Evolutionary conservation across 139 green algal species (phyloP).

Genomic region (Chlamydomonas sp.): DNA sequence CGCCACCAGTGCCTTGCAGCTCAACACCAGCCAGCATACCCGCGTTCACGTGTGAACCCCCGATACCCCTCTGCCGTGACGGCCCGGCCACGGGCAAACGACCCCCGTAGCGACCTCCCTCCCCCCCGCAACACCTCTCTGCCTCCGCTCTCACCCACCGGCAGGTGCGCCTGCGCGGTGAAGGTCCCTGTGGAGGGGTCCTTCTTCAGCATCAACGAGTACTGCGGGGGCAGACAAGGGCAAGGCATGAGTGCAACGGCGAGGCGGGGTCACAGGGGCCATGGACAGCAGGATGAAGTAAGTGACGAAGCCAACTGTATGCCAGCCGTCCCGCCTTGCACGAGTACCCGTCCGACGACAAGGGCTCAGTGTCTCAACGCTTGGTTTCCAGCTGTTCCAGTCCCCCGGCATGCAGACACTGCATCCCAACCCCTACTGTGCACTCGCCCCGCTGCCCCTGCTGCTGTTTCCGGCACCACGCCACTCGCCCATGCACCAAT

Average conservation of each 20-base stretch:
- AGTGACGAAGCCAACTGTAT: too few species aligned
- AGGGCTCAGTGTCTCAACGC: too few species aligned
- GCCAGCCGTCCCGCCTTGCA: too few species aligned
- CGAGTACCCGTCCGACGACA: too few species aligned
- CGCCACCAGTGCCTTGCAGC: too few species aligned
- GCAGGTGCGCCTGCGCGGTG: slow-evolving; percentile 30
- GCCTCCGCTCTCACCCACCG: slow-evolving; percentile 6
- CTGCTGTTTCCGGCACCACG: not conserved
- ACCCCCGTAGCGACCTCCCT: not conserved
- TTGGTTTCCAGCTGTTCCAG: too few species aligned
- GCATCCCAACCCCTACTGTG: not conserved
- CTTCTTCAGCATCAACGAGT: slow-evolving; percentile 46
- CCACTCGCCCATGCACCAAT: not conserved
- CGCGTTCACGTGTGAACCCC: too few species aligned
- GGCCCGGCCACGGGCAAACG: too few species aligned
- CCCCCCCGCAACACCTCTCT: slow-evolving; percentile 2
- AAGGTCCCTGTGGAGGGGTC: slow-evolving; percentile 40
- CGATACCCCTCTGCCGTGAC: too few species aligned
- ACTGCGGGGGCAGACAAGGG: slow-evolving; percentile 24
- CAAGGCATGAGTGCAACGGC: not conserved
- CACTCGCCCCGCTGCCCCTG: not conserved
- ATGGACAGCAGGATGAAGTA: too few species aligned
- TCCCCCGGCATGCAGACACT: not conserved
- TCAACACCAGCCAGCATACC: too few species aligned
- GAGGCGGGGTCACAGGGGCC: not conserved